phyloP scores from a whole-genome alignment of 2,329 filamentous ascomycete species.

The Coniochaeta prunicola region DNA sequence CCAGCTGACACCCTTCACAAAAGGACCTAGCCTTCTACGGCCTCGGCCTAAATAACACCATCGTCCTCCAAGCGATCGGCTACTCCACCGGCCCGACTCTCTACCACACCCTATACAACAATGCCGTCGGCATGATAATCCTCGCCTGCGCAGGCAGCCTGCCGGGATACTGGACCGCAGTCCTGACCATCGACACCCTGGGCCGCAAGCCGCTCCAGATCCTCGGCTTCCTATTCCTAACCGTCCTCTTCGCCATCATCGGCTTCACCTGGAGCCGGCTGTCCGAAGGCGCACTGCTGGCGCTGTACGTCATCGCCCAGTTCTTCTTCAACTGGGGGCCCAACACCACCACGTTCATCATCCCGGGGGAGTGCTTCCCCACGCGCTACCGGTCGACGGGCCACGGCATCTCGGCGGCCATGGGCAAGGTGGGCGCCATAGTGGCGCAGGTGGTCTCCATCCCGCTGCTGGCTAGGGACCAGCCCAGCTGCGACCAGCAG shows the following conservation, averaged over 20 bases:
- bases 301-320: constrained; percentile 56
- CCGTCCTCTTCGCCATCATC: constrained; percentile 53
- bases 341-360: constrained; percentile 59
- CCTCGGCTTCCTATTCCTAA: constrained; percentile 53
- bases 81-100: constrained; percentile 57
- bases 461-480: constrained; percentile 52
- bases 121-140: constrained; percentile 70
- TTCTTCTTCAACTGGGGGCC: constrained; percentile 62
- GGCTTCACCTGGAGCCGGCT: constrained; percentile 52
- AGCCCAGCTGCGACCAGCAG: constrained; percentile 39
- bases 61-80: constrained; percentile 65
- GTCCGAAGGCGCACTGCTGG: constrained; percentile 41
- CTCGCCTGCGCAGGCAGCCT: constrained; percentile 70
- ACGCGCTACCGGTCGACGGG: constrained; percentile 55
- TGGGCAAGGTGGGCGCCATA: constrained; percentile 62
- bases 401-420: constrained; percentile 59
- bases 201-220: constrained; percentile 73
- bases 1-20: constrained; percentile 5
- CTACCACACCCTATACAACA: constrained; percentile 63
- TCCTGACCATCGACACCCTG: constrained; percentile 65
- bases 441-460: constrained; percentile 59
- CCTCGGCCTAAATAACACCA: constrained; percentile 67
- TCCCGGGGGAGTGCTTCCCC: constrained; percentile 58
- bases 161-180: constrained; percentile 73
- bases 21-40: constrained; percentile 63